phyloP scores from a whole-genome alignment of 2,329 filamentous ascomycete genomes.

The Dryadomyces quercivorus region DNA sequence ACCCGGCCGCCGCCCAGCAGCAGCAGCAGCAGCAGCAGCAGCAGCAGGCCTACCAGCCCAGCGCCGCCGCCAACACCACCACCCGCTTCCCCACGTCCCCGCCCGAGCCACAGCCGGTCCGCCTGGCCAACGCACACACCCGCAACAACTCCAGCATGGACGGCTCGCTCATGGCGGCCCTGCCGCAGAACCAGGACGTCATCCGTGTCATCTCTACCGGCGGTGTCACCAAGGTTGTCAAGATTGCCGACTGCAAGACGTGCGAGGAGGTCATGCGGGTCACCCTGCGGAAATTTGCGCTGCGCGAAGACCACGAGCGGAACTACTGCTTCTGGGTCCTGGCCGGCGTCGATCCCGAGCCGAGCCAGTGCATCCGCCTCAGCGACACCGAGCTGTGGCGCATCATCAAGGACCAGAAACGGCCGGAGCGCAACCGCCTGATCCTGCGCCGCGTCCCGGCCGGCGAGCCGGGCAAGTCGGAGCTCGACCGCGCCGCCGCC shows the following conservation, averaged over 20 bases:
- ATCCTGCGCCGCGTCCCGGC: conserved; percentile 89
- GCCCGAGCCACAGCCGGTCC: conserved; percentile 46
- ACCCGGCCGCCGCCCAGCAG: conserved; percentile 18
- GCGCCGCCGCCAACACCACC: conserved; percentile 26
- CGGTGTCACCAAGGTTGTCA: conserved; percentile 85
- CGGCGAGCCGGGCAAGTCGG: conserved; percentile 76
- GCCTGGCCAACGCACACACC: conserved; percentile 55
- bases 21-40: neutral
- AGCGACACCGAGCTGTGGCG: conserved; percentile 81
- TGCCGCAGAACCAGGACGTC: conserved; percentile 76
- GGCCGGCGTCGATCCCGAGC: conserved; percentile 72
- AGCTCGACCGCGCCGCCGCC: conserved; percentile 74
- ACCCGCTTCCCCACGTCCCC: conserved; percentile 48
- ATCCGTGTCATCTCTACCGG: conserved; percentile 89
- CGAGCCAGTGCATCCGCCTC: conserved; percentile 67
- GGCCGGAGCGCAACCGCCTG: conserved; percentile 77
- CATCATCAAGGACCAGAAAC: conserved; percentile 75
- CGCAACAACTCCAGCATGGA: conserved; percentile 77
- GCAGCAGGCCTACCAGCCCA: neutral
- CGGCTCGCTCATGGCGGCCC: conserved; percentile 70
- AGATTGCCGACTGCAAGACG: conserved; percentile 81
- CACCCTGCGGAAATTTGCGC: conserved; percentile 74
- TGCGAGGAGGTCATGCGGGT: conserved; percentile 87
- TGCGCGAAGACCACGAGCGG: conserved; percentile 81
- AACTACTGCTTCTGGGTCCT: conserved; percentile 97